These are phyloP conservation scores for Aspergillus vadensis DNA, from an alignment of 2,329 filamentous ascomycete species.

Conservation along the genomic window DNA sequence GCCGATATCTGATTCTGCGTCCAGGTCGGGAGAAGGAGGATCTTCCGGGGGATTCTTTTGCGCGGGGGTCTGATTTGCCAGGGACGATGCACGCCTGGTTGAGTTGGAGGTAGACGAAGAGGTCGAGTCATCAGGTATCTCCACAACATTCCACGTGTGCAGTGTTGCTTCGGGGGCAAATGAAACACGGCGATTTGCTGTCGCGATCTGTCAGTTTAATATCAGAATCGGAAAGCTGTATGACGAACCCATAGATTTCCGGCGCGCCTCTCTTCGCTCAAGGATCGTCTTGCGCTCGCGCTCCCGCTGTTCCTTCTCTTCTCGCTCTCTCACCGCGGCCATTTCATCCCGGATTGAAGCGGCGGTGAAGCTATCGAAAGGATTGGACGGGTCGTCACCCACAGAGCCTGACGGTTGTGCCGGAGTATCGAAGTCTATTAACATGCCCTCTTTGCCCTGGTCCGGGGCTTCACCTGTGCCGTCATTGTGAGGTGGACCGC, in stretches of 20 bases:
- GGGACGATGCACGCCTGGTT: slow-evolving; percentile 70
- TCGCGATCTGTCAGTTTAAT: slow-evolving; percentile 21
- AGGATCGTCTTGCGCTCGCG: slow-evolving; percentile 61
- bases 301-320: slow-evolving; percentile 64
- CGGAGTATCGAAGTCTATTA: slow-evolving; percentile 49
- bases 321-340: slow-evolving; percentile 67
- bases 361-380: slow-evolving; percentile 50
- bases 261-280: slow-evolving; percentile 79
- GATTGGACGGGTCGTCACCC: slow-evolving; percentile 49
- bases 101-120: slow-evolving; percentile 73
- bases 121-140: slow-evolving; percentile 84
- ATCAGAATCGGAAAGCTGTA: neutral
- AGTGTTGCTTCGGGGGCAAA: slow-evolving; percentile 97
- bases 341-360: slow-evolving; percentile 52
- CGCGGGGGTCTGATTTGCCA: slow-evolving; percentile 41
- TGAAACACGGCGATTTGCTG: slow-evolving; percentile 85
- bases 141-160: slow-evolving; percentile 94
- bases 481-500: slow-evolving; percentile 30
- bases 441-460: slow-evolving; percentile 34
- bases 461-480: slow-evolving; percentile 21
- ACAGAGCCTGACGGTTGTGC: slow-evolving; percentile 34
- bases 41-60: slow-evolving; percentile 54
- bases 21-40: slow-evolving; percentile 62
- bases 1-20: slow-evolving; percentile 58
- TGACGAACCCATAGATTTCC: slow-evolving; percentile 75